These are phyloP conservation scores for Chrysopogon serrulatus DNA, from an alignment of 176 grass and related monocot genomes.

Conservation along the genomic window DNA sequence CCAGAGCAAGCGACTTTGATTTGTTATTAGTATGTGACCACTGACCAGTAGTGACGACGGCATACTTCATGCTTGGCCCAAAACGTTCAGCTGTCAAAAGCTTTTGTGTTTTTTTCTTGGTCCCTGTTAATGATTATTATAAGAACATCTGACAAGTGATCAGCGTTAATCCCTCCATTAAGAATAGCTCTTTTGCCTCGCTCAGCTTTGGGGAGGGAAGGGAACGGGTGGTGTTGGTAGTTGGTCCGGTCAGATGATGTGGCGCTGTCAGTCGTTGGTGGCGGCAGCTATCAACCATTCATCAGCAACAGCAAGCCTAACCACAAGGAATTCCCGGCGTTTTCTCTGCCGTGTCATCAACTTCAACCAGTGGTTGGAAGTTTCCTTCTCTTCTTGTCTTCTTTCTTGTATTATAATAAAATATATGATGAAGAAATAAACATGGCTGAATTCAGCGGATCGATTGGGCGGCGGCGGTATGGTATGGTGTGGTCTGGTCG, in stretches of 20 bases:
- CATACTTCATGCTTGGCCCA: neutral
- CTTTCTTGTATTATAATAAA: no score
- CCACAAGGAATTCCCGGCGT: neutral
- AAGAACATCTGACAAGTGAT: no score
- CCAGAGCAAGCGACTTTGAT: no score
- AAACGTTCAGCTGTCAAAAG: no score
- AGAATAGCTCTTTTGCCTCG: no score
- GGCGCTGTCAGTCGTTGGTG: constrained; percentile 7
- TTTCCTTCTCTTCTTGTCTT: neutral
- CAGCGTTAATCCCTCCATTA: no score
- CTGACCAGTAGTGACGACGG: no score
- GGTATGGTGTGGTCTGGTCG: neutral
- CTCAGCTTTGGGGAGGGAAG: neutral
- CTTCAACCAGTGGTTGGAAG: constrained; percentile 26
- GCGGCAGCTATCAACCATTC: neutral
- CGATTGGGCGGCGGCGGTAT: constrained; percentile 21
- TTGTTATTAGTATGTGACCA: no score
- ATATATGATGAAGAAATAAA: neutral
- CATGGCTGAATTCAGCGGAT: neutral
- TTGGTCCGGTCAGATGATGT: constrained; percentile 17
- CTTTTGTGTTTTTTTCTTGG: no score
- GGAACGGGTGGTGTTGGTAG: neutral
- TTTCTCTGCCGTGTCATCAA: neutral
- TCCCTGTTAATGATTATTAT: no score
- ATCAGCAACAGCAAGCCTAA: neutral